phyloP scores from a whole-genome alignment of 192 early-diverging fungal species.

The Gonapodya sp. region DNA sequence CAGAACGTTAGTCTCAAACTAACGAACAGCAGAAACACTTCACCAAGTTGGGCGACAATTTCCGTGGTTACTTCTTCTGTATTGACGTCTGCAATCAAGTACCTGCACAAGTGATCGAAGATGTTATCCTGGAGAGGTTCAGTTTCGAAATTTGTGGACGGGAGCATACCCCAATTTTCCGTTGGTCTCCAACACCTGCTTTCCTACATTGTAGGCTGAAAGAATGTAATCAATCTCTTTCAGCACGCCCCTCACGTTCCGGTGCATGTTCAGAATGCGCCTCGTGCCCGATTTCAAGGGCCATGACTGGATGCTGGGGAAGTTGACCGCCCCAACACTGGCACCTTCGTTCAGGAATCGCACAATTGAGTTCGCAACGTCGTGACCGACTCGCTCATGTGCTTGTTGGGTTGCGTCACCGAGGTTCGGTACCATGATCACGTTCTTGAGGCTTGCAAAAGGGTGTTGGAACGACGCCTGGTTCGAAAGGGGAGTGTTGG shows the following conservation, averaged over 20 bases:
- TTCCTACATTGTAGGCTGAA: slow-evolving; percentile 39
- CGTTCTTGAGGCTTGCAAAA: slow-evolving; percentile 26
- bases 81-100: slow-evolving; percentile 32
- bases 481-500: slow-evolving; percentile 16
- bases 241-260: slow-evolving; percentile 35
- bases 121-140: no score
- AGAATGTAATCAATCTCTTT: slow-evolving; percentile 39
- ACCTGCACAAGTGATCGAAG: not conserved
- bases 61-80: slow-evolving; percentile 32
- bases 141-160: no score
- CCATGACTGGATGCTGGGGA: slow-evolving; percentile 32
- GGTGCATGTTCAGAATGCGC: slow-evolving; percentile 36
- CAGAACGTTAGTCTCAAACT: no score
- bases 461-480: slow-evolving; percentile 24
- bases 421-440: slow-evolving; percentile 34
- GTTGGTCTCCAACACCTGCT: slow-evolving; percentile 42
- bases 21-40: not conserved
- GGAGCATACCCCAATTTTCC: slow-evolving; percentile 27
- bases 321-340: slow-evolving; percentile 38
- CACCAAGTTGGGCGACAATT: slow-evolving; percentile 31
- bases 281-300: slow-evolving; percentile 21
- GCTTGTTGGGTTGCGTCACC: slow-evolving; percentile 32
- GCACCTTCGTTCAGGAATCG: slow-evolving; percentile 31
- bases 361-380: slow-evolving; percentile 25
- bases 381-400: slow-evolving; percentile 26